Evolutionary conservation across 345 rosid genomes (phyloP), one percentile per base, ranked within the genome.

Genomic region (Boechera stricta): DNA sequence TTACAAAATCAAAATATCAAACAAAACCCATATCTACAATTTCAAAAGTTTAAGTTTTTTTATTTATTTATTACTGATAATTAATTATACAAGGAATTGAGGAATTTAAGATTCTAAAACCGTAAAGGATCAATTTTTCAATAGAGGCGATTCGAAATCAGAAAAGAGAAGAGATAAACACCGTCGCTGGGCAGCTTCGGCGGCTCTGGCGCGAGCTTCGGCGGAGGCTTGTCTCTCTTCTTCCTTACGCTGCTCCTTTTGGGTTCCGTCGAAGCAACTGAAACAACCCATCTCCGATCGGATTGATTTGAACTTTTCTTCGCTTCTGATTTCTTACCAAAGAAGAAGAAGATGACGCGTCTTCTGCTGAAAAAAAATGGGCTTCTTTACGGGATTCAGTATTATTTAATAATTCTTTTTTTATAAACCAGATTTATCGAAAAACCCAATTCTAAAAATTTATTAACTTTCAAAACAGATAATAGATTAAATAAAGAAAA

Each of bases 171-270:
- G 33, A 28, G 57, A 67, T 18, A 18, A 16, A 35, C 16, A 88
- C 98, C 99, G 78, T 84, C 84, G 90, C 88, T 86, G 87, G 41
- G 99, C 99, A 74, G 99, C 98, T 69, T 96, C 99, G 75, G 96
- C 98, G 53, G 99, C 97, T 85, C 44, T 95, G 49, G 93, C 93
- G 12, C 99, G 96, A 75, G 96, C 99, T 82, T 91, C 99, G 5
- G 84, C 92, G 18, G 93, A 87, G 62, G 91, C 97, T 73, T 78
- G 58, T 78, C 84, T 77, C 39, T 90, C 98, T 71, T 87, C 82
- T 82, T 93, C 99, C 64, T 77, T 83, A 54, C 89, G 83, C 79
- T 82, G 82, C 67, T 81, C 82, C 73, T 86, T 90, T 64, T 62
- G 74, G 5, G 82, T 87, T 44, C 91, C 94, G 73, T 73, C 86